These are phyloP conservation scores for Chaetomium sp. DNA, from an alignment of 2,329 filamentous ascomycete genomes.

Conservation along the genomic window DNA sequence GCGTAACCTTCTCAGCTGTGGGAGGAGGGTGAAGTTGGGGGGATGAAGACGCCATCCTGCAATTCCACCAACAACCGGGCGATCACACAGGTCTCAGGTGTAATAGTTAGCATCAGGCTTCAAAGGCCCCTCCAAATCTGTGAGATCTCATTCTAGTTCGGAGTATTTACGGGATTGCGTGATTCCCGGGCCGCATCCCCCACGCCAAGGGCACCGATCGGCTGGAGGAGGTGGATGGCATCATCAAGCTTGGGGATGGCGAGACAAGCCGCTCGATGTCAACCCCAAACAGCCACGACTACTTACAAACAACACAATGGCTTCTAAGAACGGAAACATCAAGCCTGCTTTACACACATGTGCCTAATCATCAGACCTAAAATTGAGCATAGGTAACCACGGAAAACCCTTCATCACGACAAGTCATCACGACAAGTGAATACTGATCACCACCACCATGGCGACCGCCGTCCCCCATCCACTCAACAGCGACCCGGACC, in stretches of 20 bases:
- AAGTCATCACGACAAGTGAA: too few relatives aligned
- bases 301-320: neutral
- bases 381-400: neutral
- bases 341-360: neutral
- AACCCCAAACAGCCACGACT: neutral
- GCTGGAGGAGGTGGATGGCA: slow-evolving; percentile 17
- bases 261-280: neutral
- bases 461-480: neutral
- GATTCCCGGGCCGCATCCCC: slow-evolving; percentile 16
- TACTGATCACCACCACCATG: neutral
- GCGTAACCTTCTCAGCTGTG: neutral
- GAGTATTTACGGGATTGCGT: slow-evolving; percentile 5
- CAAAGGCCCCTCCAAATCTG: neutral
- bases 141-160: neutral
- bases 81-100: neutral
- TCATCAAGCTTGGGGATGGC: slow-evolving; percentile 20
- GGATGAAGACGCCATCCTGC: neutral
- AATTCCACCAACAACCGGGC: neutral
- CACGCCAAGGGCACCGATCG: slow-evolving; percentile 24
- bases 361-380: neutral
- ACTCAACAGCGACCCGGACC: neutral
- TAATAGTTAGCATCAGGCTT: neutral
- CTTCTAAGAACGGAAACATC: neutral
- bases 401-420: neutral
- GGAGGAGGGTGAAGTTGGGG: neutral